These are phyloP conservation scores for Cyclotella atomus DNA, from an alignment of 108 stramenopile genomes.

Conservation along the genomic window DNA sequence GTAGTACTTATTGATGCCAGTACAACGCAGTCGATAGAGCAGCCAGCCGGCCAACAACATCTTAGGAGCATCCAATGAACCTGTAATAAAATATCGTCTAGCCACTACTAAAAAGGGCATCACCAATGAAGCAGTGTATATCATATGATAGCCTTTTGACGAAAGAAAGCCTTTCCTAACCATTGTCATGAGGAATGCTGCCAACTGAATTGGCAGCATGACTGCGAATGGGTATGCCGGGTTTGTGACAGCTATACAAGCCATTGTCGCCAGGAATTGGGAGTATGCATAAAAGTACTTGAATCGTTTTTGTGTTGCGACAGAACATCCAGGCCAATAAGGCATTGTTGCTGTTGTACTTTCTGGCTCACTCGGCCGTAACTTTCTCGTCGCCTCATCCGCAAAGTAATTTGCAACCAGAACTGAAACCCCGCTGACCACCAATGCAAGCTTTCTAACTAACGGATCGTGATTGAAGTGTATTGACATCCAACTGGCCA, in stretches of 20 bases:
- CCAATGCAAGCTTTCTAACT: conserved; percentile 31
- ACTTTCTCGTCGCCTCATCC: conserved; percentile 53
- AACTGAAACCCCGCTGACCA: conserved; percentile 29
- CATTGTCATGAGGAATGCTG: conserved; percentile 71
- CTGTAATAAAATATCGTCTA: conserved; percentile 19
- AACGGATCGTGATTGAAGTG: conserved; percentile 39
- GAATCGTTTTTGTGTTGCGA: conserved; percentile 62
- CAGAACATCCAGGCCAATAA: conserved; percentile 66
- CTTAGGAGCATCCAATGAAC: conserved; percentile 16
- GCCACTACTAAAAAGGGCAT: conserved; percentile 61
- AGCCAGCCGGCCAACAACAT: conserved; percentile 33
- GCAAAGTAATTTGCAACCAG: conserved; percentile 43
- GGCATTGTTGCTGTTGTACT: conserved; percentile 75
- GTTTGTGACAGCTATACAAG: conserved; percentile 51
- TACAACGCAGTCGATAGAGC: conserved; percentile 52
- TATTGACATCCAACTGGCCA: conserved; percentile 14
- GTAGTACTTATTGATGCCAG: conserved; percentile 58
- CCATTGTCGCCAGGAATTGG: conserved; percentile 70
- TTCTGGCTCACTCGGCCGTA: conserved; percentile 43
- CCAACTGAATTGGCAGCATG: conserved; percentile 67
- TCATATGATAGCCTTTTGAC: conserved; percentile 58
- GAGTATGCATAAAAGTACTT: conserved; percentile 71
- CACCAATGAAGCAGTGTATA: conserved; percentile 52
- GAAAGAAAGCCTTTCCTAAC: conserved; percentile 69
- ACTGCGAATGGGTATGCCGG: conserved; percentile 61